Evolutionary conservation across 305 asterid species (phyloP).

Genomic region (Rubia peregrina): DNA sequence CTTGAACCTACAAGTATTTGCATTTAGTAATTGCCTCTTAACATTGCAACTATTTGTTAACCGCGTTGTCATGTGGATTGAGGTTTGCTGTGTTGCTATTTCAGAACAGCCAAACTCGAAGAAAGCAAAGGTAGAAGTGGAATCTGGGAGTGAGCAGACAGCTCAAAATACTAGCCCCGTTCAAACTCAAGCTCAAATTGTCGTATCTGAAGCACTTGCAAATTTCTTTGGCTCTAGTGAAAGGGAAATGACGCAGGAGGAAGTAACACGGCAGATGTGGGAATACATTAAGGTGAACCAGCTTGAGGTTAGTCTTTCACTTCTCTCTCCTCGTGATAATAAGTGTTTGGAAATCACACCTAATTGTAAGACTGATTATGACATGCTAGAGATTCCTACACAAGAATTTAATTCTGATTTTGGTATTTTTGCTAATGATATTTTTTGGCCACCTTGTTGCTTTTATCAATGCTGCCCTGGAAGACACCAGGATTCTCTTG

Average conservation of each 20-base stretch:
- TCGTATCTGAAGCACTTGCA: slow-evolving; percentile 69
- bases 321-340: background rate
- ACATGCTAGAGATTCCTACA: background rate
- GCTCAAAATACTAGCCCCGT: slow-evolving; percentile 10
- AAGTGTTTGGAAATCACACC: background rate
- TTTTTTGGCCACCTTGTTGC: background rate
- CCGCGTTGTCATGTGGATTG: slow-evolving; percentile 14
- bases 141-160: slow-evolving; percentile 39
- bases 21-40: slow-evolving; percentile 9
- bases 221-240: slow-evolving; percentile 58
- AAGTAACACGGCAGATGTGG: slow-evolving; percentile 63
- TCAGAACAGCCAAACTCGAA: slow-evolving; percentile 51
- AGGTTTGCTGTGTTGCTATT: slow-evolving; percentile 15
- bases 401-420: slow-evolving; percentile 1
- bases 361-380: background rate
- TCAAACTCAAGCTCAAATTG: slow-evolving; percentile 44
- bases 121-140: slow-evolving; percentile 48
- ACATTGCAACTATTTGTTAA: background rate
- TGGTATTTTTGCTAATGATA: background rate
- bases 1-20: slow-evolving; percentile 70
- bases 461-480: too few relatives aligned
- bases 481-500: background rate
- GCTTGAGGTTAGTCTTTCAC: slow-evolving; percentile 50
- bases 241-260: slow-evolving; percentile 64
- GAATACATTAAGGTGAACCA: slow-evolving; percentile 67